Conservation (phyloP, 2,329 filamentous ascomycete genomes). For the Sporothrix protearum region DNA sequence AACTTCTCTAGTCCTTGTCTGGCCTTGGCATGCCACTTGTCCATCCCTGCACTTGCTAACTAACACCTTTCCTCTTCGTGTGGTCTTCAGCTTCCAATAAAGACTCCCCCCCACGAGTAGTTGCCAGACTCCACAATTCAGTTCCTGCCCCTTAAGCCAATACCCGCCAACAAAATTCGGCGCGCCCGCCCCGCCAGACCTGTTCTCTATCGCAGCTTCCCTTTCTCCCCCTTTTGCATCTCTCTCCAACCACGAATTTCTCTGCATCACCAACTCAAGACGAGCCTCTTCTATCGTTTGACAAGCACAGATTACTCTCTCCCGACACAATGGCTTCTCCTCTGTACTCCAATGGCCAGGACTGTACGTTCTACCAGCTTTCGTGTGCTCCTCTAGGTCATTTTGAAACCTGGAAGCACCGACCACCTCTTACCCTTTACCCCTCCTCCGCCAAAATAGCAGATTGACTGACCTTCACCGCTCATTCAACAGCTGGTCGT, state of each 20-base stretch:
- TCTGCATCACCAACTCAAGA: slow-evolving; percentile 19
- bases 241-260: slow-evolving; percentile 3
- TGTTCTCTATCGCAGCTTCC: slow-evolving; percentile 20
- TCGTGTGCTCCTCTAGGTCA: not conserved
- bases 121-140: slow-evolving; percentile 21
- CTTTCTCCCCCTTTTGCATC: slow-evolving; percentile 6
- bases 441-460: not conserved
- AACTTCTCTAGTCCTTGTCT: not conserved
- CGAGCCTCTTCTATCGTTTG: slow-evolving; percentile 10
- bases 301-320: not conserved
- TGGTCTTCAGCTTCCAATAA: slow-evolving; percentile 4
- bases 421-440: not conserved
- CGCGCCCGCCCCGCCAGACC: slow-evolving; percentile 21
- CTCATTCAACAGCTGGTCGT: slow-evolving; percentile 28
- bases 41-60: not conserved
- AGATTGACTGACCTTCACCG: slow-evolving; percentile 15
- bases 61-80: slow-evolving; percentile 9
- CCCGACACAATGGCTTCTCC: slow-evolving; percentile 21
- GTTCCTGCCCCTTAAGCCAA: slow-evolving; percentile 10
- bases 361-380: slow-evolving; percentile 14
- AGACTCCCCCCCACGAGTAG: slow-evolving; percentile 10
- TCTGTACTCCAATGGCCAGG: slow-evolving; percentile 23
- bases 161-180: slow-evolving; percentile 23
- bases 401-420: not conserved
- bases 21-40: slow-evolving; percentile 2